A percentile compares a stretch with the other conserved stretches of the same genome.
These are phyloP conservation scores for Cyanidioschyzon merolae DNA, from an alignment of 23 red algal genomes.

Conservation along the genomic window DNA sequence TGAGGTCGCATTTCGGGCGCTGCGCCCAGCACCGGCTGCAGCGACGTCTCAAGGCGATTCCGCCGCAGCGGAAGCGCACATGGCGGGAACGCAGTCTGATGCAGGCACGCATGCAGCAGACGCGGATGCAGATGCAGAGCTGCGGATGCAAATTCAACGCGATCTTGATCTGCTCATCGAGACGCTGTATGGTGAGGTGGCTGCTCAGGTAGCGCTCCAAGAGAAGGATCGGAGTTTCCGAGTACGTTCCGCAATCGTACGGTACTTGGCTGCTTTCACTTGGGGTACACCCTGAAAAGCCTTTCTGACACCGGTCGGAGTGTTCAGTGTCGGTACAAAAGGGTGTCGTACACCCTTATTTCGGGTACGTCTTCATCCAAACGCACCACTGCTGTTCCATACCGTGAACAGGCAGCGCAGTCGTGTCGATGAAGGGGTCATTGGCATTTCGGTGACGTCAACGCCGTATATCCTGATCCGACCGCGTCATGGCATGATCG, in stretches of 20 bases:
- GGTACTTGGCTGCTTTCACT: background rate
- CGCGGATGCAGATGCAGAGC: background rate
- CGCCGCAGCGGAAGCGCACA: background rate
- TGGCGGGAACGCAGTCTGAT: background rate
- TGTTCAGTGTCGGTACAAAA: too few species aligned
- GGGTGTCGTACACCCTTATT: too few species aligned
- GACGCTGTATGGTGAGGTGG: constrained; percentile 3
- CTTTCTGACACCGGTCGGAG: too few species aligned
- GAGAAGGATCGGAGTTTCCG: background rate
- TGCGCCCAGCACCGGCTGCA: background rate
- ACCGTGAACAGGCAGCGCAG: too few species aligned
- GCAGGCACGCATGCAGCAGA: background rate
- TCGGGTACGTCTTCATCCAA: too few species aligned
- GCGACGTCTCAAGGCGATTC: background rate
- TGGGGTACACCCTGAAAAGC: too few species aligned
- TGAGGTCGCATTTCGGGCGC: background rate
- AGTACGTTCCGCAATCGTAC: background rate
- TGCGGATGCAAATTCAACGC: background rate
- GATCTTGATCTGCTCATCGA: constrained; percentile 1
- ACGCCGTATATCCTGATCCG: too few species aligned
- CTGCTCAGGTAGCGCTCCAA: background rate
- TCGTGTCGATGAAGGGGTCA: too few species aligned
- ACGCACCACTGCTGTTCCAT: too few species aligned
- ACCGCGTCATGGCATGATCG: too few species aligned
- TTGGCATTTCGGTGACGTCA: too few species aligned